phyloP scores from a whole-genome alignment of 768 basidiomycete genomes.

The Lepiota venenata region DNA sequence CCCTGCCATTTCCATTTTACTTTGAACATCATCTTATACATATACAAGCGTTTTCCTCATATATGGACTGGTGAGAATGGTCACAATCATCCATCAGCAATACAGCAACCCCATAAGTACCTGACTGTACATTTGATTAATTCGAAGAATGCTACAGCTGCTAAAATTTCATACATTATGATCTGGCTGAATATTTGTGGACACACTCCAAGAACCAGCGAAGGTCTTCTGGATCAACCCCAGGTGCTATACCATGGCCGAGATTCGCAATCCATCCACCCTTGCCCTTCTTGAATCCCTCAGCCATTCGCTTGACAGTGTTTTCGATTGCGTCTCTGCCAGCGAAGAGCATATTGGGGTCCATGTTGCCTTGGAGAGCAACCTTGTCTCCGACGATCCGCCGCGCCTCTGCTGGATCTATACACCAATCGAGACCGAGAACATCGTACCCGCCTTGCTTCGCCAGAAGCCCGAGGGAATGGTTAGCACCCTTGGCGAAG shows the following conservation, averaged over 20 bases:
- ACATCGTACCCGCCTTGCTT: slow-evolving; percentile 76
- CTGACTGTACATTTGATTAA: background rate
- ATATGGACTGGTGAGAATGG: background rate
- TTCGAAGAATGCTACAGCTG: background rate
- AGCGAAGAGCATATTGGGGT: slow-evolving; percentile 85
- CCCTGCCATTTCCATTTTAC: slow-evolving; percentile 25
- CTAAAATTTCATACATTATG: slow-evolving; percentile 9
- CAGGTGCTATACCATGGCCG: slow-evolving; percentile 96
- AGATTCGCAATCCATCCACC: slow-evolving; percentile 96
- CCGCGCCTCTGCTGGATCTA: slow-evolving; percentile 73
- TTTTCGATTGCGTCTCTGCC: slow-evolving; percentile 83
- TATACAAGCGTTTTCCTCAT: slow-evolving; percentile 4
- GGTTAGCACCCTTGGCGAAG: slow-evolving; percentile 93
- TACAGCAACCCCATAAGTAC: background rate
- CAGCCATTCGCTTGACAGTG: slow-evolving; percentile 80
- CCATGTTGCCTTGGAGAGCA: slow-evolving; percentile 90
- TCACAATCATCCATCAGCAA: background rate
- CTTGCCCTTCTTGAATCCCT: slow-evolving; percentile 62
- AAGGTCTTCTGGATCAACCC: slow-evolving; percentile 91
- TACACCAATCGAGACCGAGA: slow-evolving; percentile 89
- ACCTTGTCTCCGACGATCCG: slow-evolving; percentile 56
- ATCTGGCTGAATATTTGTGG: slow-evolving; percentile 66
- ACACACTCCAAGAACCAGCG: slow-evolving; percentile 89
- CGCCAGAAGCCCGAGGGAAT: slow-evolving; percentile 58
- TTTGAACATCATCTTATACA: slow-evolving; percentile 10